Base-by-base conservation (phyloP, 345 rosid genomes). In the Turnera subulata region DNA sequence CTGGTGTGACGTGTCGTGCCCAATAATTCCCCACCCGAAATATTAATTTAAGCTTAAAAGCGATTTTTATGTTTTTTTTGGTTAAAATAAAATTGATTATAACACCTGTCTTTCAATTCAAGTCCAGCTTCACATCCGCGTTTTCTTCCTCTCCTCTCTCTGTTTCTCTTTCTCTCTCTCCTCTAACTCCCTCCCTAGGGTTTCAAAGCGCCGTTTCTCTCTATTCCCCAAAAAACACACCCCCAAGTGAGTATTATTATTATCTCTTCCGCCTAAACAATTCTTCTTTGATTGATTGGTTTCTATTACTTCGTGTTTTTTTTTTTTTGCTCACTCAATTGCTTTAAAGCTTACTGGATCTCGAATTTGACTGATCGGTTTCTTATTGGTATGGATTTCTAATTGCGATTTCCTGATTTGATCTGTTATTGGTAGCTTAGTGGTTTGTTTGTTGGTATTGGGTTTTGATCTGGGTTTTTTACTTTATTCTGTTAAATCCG, bases 141-240 rank as follows among this genome's bases (percentile, higher is more conserved):
- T 65, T 63, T 50, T 62, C 22, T 50, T 55, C 48, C 21, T 20
- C 18, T 12, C n/a, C n/a, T 29, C 46, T 37, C 32, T 29, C 26
- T 19, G 10, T 5, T 15, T 45, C 38, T 39, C 23, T 47, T 38
- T 40, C 55, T 50, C 53, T 51, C 61, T 57, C 71, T 73, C 71
- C 58, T n/a, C n/a, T n/a, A n/a, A n/a, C n/a, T n/a, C n/a, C n/a
- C n/a, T 55, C 55, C 26, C 59, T 66, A 72, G 77, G 77, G 84
- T 77, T 69, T 70, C 63, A 44, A 42, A 42, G n/a, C 45, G 45
- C 45, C 45, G 45, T 16, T 42, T 42, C 45, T 42, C 45, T 42
- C 45, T 40, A 5, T 42, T 42, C 45, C 45, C 7, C 13, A 13
- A 16, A n/a, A n/a, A n/a, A n/a, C n/a, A n/a, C n/a, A 42, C 45